A percentile compares a stretch with the other conserved stretches of the same genome.
Conservation (phyloP, 371 early-diverging fungal genomes). For the Mucor racemosus region DNA sequence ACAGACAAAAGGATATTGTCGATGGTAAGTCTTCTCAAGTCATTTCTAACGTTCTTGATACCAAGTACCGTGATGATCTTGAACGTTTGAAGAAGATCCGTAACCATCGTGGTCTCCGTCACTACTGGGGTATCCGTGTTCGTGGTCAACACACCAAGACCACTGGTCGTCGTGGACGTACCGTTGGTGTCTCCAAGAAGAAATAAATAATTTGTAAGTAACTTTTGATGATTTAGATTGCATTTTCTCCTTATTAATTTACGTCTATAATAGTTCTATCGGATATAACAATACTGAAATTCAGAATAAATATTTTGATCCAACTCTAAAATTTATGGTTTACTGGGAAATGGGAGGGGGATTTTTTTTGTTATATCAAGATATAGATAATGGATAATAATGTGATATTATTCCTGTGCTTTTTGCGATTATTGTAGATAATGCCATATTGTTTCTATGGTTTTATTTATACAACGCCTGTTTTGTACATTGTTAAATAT, state of each 20-base stretch:
- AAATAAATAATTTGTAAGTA: conserved; percentile 54
- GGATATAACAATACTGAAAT: not conserved
- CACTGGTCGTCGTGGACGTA: conserved; percentile 97
- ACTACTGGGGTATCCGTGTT: conserved; percentile 96
- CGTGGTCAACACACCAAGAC: conserved; percentile 98
- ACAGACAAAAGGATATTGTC: conserved; percentile 97
- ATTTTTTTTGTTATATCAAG: not conserved
- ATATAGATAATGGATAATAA: not conserved
- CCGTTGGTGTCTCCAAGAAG: conserved; percentile 99
- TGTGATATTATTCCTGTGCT: not conserved
- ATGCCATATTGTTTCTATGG: too few relatives aligned
- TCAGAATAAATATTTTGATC: not conserved
- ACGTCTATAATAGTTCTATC: not conserved
- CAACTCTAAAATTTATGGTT: not conserved
- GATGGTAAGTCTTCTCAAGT: conserved; percentile 95
- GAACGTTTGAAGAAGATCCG: conserved; percentile 98
- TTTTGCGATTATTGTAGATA: too few relatives aligned
- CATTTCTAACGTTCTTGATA: conserved; percentile 95
- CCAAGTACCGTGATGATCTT: conserved; percentile 95
- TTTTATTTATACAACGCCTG: too few relatives aligned
- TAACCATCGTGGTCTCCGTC: conserved; percentile 93
- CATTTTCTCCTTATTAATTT: not conserved
- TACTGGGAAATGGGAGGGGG: not conserved
- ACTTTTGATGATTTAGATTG: not conserved
- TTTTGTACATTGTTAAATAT: too few relatives aligned